Base-by-base conservation (phyloP, 108 stramenopile genomes). In the Licmophora abbreviata region DNA sequence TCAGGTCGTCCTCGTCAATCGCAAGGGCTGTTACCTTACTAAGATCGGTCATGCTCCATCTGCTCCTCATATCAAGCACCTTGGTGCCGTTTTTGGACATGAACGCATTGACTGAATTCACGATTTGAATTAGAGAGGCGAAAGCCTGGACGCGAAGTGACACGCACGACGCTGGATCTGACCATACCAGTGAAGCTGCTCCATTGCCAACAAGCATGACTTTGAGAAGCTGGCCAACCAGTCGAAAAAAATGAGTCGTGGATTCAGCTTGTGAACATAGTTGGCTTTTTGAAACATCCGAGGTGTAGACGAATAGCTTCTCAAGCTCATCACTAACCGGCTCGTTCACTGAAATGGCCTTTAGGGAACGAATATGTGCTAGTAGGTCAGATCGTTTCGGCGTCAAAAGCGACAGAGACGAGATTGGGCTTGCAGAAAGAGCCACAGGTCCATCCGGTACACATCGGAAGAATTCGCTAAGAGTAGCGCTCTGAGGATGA, bases 71-170 rank as follows among this genome's bases (percentile, higher is more conserved):
- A 44, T 92, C 86, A 32, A 83, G 71, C 45, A 83, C 71, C 12
- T 69, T 63, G 8, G 83, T 45, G 31, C 84, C 91, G 40, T 66
- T 62, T 66, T 81, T 85, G 1, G 79, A 64, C 48, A 82, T 64
- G 49, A 67, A 73, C 17, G 67, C 36, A 11, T 81, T 71, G 2
- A 63, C 77, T n/a, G 77, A 76, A 44, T 70, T 77, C 24, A 91
- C 41, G 33, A 73, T 46, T 12, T 79, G 77, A 6, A 86, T 55
- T 21, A 92, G 55, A 25, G 81, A 61, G 10, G 84, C 84, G 55
- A 92, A 92, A 9, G 86, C 72, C 53, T 92, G 82, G 8, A 88
- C 53, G 24, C 91, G 71, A 10, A 92, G 64, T 35, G 86, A 77
- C 11, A 86, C 64, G 15, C 67, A 31, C 10, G 81, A 64, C 15